phyloP scores from a whole-genome alignment of 257 asterid genomes.

The Agastache rugosa region DNA sequence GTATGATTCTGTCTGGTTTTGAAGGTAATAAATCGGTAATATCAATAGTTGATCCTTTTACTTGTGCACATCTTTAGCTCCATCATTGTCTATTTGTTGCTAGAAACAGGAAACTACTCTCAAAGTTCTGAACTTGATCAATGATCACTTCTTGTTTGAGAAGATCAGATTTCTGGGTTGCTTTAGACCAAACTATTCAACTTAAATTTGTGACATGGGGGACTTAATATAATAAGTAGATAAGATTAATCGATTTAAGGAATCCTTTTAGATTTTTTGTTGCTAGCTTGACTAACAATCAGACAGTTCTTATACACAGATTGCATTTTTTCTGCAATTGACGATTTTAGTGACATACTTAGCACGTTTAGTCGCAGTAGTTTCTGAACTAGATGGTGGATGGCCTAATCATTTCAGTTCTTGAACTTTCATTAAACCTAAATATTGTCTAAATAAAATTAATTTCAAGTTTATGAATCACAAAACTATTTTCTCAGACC shows the following conservation, averaged over 20 bases:
- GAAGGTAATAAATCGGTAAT: constrained; percentile 4
- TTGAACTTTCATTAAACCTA: not conserved
- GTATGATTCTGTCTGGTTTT: constrained; percentile 17
- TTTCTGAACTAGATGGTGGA: not conserved
- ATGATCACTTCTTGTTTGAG: constrained; percentile 19
- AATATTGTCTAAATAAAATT: not conserved
- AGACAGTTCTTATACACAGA: not conserved
- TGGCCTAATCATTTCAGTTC: not conserved
- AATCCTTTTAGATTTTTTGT: not conserved
- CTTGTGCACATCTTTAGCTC: constrained; percentile 19
- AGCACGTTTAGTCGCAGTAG: not conserved
- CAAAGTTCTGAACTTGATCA: constrained; percentile 32
- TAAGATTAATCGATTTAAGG: constrained; percentile 2
- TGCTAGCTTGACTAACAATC: not conserved
- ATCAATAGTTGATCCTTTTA: constrained; percentile 24
- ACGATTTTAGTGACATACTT: not conserved
- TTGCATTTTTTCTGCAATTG: not conserved
- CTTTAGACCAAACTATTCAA: constrained; percentile 11
- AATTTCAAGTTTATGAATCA: not conserved
- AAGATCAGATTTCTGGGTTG: constrained; percentile 10
- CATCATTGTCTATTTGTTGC: constrained; percentile 6
- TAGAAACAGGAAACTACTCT: constrained; percentile 11
- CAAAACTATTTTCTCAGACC: not conserved
- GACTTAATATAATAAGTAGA: constrained; percentile 10
- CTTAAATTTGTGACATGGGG: constrained; percentile 17